Conservation (phyloP, 441 rosid genomes). For the Bruguiera hainesii region DNA sequence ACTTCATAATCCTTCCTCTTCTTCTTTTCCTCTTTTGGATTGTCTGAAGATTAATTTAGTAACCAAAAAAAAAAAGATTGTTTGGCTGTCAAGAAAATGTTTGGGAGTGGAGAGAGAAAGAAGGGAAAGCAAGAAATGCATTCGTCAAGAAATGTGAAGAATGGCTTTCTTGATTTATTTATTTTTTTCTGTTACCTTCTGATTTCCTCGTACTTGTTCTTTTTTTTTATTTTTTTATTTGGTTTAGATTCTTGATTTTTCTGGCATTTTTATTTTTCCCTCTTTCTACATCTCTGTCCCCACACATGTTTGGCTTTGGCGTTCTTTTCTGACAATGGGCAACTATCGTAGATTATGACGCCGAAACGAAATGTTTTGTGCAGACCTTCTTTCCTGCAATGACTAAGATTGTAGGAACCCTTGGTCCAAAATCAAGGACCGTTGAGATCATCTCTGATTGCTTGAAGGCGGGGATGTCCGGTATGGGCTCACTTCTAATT, state of each 20-base stretch:
- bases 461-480: slow-evolving; percentile 90
- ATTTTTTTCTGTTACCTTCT: not conserved
- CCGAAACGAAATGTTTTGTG: not conserved
- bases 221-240: no score
- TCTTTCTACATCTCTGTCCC: slow-evolving; percentile 20
- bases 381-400: slow-evolving; percentile 83
- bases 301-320: slow-evolving; percentile 29
- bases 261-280: not conserved
- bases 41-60: no score
- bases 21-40: not conserved
- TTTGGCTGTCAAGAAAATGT: no score
- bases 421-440: slow-evolving; percentile 79
- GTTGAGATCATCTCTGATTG: slow-evolving; percentile 64
- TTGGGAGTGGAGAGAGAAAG: no score
- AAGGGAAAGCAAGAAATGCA: no score
- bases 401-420: slow-evolving; percentile 92
- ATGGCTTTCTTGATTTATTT: no score
- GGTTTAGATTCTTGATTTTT: no score
- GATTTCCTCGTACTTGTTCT: not conserved
- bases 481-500: slow-evolving; percentile 26
- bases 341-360: no score
- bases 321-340: no score
- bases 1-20: not conserved
- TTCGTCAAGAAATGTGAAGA: no score
- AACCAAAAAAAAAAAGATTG: no score